phyloP scores from a whole-genome alignment of 345 rosid genomes.

The Eutrema heterophyllum region DNA sequence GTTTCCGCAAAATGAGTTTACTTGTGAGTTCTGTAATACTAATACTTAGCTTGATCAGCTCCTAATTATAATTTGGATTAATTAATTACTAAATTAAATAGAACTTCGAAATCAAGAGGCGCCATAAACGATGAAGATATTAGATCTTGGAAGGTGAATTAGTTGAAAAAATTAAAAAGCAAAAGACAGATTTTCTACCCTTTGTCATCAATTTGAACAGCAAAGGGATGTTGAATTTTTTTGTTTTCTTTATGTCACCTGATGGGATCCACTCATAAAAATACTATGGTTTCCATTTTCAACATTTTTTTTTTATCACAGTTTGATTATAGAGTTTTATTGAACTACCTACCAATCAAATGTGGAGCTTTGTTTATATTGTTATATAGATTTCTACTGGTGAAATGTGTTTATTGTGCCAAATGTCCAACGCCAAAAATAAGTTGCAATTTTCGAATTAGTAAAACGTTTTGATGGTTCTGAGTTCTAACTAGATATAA shows the following conservation, averaged over 20 bases:
- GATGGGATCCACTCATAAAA: constrained; percentile 24
- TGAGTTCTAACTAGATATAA: background rate
- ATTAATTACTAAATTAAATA: background rate
- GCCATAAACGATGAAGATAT: background rate
- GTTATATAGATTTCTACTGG: background rate
- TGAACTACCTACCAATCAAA: background rate
- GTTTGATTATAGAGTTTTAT: background rate
- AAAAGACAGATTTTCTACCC: constrained; percentile 6
- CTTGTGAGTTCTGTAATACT: constrained; percentile 4
- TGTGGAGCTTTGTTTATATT: background rate
- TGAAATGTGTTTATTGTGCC: background rate
- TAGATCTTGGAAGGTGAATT: background rate
- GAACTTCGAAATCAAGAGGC: constrained; percentile 3
- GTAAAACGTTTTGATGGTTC: background rate
- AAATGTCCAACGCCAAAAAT: background rate
- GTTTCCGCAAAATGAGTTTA: background rate
- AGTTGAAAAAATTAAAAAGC: background rate
- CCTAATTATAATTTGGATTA: background rate
- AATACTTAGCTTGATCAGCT: background rate
- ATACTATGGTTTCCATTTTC: background rate
- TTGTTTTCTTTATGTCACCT: constrained; percentile 6
- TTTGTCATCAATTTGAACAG: constrained; percentile 22
- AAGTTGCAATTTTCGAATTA: background rate
- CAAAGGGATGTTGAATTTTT: constrained; percentile 1
- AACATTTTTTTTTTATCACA: background rate